These are phyloP conservation scores for Epichloe elymi DNA, from an alignment of 2,329 filamentous ascomycete species.

Conservation along the genomic window DNA sequence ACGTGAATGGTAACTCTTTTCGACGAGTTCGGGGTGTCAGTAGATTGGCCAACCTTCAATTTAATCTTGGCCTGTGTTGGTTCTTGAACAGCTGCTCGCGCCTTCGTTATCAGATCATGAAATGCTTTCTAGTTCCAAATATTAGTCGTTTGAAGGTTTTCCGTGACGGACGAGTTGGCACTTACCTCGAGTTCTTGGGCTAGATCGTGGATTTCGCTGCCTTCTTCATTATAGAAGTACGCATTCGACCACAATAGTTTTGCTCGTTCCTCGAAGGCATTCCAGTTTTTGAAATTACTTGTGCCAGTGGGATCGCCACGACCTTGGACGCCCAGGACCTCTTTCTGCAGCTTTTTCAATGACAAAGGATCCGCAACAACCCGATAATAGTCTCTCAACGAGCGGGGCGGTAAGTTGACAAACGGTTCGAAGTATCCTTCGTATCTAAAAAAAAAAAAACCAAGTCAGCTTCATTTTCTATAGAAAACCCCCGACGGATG, in stretches of 20 bases:
- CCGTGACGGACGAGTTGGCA: not conserved
- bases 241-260: conserved; percentile 81
- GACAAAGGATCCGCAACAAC: conserved; percentile 72
- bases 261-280: conserved; percentile 65
- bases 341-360: conserved; percentile 63
- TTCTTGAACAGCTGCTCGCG: conserved; percentile 59
- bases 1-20: conserved; percentile 64
- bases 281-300: conserved; percentile 70
- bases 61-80: conserved; percentile 67
- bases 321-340: conserved; percentile 59
- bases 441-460: conserved; percentile 33
- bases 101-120: conserved; percentile 52
- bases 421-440: conserved; percentile 64
- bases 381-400: conserved; percentile 74
- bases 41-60: conserved; percentile 49
- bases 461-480: conserved; percentile 9
- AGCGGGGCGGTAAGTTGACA: conserved; percentile 61
- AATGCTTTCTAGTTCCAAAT: conserved; percentile 49
- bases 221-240: conserved; percentile 81
- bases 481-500: not conserved
- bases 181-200: conserved; percentile 67
- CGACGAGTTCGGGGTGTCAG: conserved; percentile 30
- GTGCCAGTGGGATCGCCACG: conserved; percentile 49
- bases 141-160: conserved; percentile 1
- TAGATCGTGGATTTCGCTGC: conserved; percentile 67